phyloP scores from a whole-genome alignment of 768 basidiomycete genomes.

The Bullera alba region DNA sequence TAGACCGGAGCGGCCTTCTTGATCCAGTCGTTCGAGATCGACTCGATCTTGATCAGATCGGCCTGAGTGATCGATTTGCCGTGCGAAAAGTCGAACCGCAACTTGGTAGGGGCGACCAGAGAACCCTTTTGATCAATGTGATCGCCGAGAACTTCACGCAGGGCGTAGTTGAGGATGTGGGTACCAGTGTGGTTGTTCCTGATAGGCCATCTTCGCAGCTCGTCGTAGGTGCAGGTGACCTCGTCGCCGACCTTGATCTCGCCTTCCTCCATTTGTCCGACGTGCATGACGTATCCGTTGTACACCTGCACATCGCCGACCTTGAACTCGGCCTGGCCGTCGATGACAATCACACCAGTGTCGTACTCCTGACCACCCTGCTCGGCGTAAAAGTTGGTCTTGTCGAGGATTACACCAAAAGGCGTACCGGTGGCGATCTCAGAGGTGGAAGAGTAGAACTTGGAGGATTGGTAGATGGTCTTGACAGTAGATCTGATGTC shows the following conservation, averaged over 20 bases:
- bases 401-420: constrained; percentile 84
- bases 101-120: constrained; percentile 86
- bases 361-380: constrained; percentile 96
- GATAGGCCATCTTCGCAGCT: constrained; percentile 90
- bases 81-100: constrained; percentile 98
- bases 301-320: constrained; percentile 89
- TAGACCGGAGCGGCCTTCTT: constrained; percentile 78
- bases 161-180: constrained; percentile 88
- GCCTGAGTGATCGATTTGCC: constrained; percentile 71
- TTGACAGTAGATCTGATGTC: constrained; percentile 69
- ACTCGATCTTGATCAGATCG: constrained; percentile 77
- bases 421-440: constrained; percentile 58
- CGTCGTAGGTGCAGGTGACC: constrained; percentile 86
- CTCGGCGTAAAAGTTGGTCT: constrained; percentile 95
- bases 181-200: constrained; percentile 98
- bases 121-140: constrained; percentile 98
- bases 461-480: constrained; percentile 74
- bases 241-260: constrained; percentile 67
- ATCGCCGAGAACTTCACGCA: constrained; percentile 90
- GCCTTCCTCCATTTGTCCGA: constrained; percentile 84
- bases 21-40: constrained; percentile 81
- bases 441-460: constrained; percentile 63
- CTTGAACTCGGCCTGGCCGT: constrained; percentile 83
- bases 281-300: constrained; percentile 92
- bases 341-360: constrained; percentile 88